Base-by-base conservation (phyloP, 768 basidiomycete species). In the Hebeloma cylindrosporum region DNA sequence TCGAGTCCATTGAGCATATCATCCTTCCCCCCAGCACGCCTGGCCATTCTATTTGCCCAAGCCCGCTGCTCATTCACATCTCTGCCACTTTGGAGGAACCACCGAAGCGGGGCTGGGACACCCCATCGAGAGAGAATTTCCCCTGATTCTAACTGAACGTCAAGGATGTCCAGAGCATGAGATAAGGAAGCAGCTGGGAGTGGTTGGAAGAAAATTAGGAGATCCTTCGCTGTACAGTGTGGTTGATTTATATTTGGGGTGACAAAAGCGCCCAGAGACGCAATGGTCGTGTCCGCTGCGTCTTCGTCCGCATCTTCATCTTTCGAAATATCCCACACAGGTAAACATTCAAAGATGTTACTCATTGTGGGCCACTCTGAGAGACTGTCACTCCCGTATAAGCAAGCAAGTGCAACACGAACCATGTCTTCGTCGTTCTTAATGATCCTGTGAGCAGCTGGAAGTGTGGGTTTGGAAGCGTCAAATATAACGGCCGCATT, bases 291-390 rank as follows among this genome's bases (percentile, higher is more conserved):
- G 40, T 93, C 83, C n/a, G 82, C 83, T 39, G 81, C 81, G 48
- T 91, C 91, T 37, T 74, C 79, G 46, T 88, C 77, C 30, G 75
- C 74, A 35, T 83, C 79, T 29, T 74, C 77, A n/a, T 73, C 74
- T 30, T 62, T 61, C 3, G 71, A 51, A 31, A 82, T 70, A 45
- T 82, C 83, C 91, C 94, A 96, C 3, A 85, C 95, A 0, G 95
- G 95, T 23, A 98, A 74, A 60, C 94, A 99, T 61, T 99, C 95
- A 62, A 99, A 97, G 39, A 99, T 89, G 23, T 73, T 71, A 52
- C 86, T 90, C 93, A 96, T 97, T 3, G 72, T 82, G 1, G 80
- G 59, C 91, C 90, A 95, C 52, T 83, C 75, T 46, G 80, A 72
- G 25, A 84, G 66, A 43, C 77, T 77, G 47, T 82, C 75, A 55